These are phyloP conservation scores for Piloderma croceum DNA, from an alignment of 768 basidiomycete species.

Conservation along the genomic window DNA sequence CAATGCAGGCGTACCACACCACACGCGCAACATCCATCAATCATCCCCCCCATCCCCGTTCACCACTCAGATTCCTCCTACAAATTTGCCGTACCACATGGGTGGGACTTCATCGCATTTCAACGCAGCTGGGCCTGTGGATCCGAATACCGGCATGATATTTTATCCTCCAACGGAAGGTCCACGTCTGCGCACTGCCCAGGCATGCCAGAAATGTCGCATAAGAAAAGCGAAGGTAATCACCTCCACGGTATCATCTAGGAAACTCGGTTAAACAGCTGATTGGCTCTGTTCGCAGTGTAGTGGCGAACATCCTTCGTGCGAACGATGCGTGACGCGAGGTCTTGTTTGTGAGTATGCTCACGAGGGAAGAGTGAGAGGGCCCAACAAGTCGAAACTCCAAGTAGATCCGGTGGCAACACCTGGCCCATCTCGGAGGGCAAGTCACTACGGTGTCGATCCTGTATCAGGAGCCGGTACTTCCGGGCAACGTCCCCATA, in stretches of 20 bases:
- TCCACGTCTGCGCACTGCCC: constrained; percentile 60
- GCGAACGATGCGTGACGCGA: constrained; percentile 56
- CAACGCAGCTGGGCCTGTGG: constrained; percentile 54
- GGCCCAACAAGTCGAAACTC: constrained; percentile 52
- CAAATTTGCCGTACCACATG: too few species aligned
- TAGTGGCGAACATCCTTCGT: constrained; percentile 64
- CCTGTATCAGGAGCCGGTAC: too few species aligned
- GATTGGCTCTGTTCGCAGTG: constrained; percentile 38
- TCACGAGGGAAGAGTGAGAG: constrained; percentile 57
- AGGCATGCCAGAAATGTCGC: constrained; percentile 74
- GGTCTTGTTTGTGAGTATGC: constrained; percentile 63
- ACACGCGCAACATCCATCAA: too few species aligned
- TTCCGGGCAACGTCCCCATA: too few species aligned
- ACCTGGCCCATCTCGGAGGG: neutral
- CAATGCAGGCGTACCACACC: too few species aligned
- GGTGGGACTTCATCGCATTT: too few species aligned
- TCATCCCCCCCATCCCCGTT: too few species aligned
- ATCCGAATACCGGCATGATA: constrained; percentile 59
- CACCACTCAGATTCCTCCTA: too few species aligned
- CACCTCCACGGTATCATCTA: neutral
- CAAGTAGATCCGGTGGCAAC: neutral
- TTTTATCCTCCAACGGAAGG: constrained; percentile 62
- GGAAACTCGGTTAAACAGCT: neutral
- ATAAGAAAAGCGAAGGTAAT: constrained; percentile 66
- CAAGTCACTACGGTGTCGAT: neutral